A percentile compares a stretch with the other conserved stretches of the same genome.
Conservation (phyloP, 2,329 filamentous ascomycete species). For the Aspergillus fumigatus region DNA sequence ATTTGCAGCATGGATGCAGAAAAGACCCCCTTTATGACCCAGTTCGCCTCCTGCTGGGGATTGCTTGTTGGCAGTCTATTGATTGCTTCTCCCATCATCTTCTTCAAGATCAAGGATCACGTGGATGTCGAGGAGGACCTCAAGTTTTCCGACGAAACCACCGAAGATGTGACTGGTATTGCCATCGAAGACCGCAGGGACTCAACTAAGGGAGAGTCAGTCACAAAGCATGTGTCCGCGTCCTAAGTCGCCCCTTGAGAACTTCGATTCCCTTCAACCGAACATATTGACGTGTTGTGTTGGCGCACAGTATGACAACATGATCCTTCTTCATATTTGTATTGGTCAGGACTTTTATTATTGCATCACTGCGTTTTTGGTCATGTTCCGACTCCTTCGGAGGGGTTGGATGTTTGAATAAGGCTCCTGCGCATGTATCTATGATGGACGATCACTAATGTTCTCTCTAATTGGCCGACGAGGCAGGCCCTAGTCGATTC, state of each 20-base stretch:
- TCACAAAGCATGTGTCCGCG: slow-evolving; percentile 6
- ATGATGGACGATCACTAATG: background rate
- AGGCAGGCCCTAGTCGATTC: background rate
- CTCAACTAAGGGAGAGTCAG: slow-evolving; percentile 15
- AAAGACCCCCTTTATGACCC: slow-evolving; percentile 61
- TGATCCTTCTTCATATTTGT: background rate
- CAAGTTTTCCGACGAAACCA: slow-evolving; percentile 77
- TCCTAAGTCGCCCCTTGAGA: background rate
- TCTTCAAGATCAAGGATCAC: slow-evolving; percentile 75
- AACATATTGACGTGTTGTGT: background rate
- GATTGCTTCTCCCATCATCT: slow-evolving; percentile 73
- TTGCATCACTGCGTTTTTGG: background rate
- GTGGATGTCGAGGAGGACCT: slow-evolving; percentile 77
- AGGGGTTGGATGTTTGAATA: background rate
- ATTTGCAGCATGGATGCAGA: slow-evolving; percentile 66
- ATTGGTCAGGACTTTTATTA: background rate
- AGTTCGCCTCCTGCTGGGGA: slow-evolving; percentile 74
- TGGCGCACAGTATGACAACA: background rate
- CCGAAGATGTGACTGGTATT: slow-evolving; percentile 58
- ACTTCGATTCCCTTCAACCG: background rate
- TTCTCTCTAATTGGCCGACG: background rate
- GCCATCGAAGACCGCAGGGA: slow-evolving; percentile 12
- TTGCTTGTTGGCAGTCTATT: slow-evolving; percentile 69
- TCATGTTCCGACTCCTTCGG: background rate
- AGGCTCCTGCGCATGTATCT: background rate